Conservation (phyloP, 2,329 filamentous ascomycete genomes). For the Trichoderma guizhouense region DNA sequence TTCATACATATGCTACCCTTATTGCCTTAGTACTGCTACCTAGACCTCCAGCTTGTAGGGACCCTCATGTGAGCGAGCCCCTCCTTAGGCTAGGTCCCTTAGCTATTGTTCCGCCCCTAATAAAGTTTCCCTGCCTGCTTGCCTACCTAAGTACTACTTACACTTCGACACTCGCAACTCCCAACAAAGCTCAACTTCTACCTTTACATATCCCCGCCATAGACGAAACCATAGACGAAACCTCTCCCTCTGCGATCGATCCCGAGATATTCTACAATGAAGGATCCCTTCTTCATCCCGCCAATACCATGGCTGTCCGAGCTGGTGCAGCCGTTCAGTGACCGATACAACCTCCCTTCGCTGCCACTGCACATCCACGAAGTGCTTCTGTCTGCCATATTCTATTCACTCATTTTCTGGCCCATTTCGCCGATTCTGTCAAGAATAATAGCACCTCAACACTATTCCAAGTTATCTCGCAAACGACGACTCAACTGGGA, state of each 20-base stretch:
- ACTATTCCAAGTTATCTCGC: slow-evolving; percentile 61
- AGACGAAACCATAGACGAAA: background rate
- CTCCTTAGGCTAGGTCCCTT: background rate
- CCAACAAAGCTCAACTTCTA: background rate
- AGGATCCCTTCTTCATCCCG: slow-evolving; percentile 67
- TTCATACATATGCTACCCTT: background rate
- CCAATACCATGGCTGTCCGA: slow-evolving; percentile 55
- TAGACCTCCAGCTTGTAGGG: background rate
- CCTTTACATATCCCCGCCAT: background rate
- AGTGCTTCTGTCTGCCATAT: slow-evolving; percentile 59
- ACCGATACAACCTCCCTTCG: slow-evolving; percentile 58
- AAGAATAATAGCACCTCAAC: slow-evolving; percentile 55
- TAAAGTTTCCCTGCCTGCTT: background rate
- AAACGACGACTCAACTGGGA: slow-evolving; percentile 75
- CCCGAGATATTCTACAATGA: slow-evolving; percentile 48
- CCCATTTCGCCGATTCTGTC: slow-evolving; percentile 67
- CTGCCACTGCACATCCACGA: slow-evolving; percentile 78
- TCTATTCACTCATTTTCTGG: slow-evolving; percentile 67
- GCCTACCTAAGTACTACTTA: background rate
- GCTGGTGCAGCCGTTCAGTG: slow-evolving; percentile 61
- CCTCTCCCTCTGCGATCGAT: background rate
- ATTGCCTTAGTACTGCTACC: background rate
- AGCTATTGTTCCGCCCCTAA: background rate
- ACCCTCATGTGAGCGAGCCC: background rate
- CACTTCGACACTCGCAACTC: background rate